Base-by-base conservation (phyloP, 768 basidiomycete genomes). In the Suillus bovinus region DNA sequence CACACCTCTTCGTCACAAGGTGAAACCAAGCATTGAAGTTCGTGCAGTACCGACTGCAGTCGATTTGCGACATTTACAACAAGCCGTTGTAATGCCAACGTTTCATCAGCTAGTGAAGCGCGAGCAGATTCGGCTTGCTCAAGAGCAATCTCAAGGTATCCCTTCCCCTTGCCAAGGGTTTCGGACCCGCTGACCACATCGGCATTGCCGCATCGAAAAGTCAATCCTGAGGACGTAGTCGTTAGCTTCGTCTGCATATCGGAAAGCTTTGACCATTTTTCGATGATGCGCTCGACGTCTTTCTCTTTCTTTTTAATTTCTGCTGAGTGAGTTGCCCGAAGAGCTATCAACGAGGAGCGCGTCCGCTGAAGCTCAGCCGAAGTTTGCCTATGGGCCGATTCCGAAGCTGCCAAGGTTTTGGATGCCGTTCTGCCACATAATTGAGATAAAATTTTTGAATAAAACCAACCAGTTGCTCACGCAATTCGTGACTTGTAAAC, bases 231-330 rank as follows among this genome's bases (percentile, higher is more conserved):
- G 5, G 81, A 74, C 1, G 78, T 69, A 0, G 75, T 66, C 14
- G 78, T 77, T 6, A 88, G 74, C 71, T 87, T 90, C 0, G 82
- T 72, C 72, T 94, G 93, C 11, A 80, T 71, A 61, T 93, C 91
- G 6, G 84, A 76, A 20, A 94, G 71, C 70, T 87, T 93, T 33
- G 80, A 77, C 90, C 90, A 93, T 65, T 85, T 86, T 55, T 94
- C 92, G 31, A 83, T 66, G 70, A 89, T 86, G 20, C 86, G 82
- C 67, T 94, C 92, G 20, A 87, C 74, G 44, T 94, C 92, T 66
- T 88, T 89, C 67, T 95, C 93, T 68, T 84, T 85, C 79, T 89
- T 90, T 81, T 88, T 93, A 38, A 92, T 71, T 70, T 94, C 93
- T 39, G 81, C 79, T 61, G 84, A 81, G 64, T 92, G 85, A 0